These are phyloP conservation scores for Paraphoma chrysanthemicola DNA, from an alignment of 2,329 filamentous ascomycete genomes.

Conservation along the genomic window DNA sequence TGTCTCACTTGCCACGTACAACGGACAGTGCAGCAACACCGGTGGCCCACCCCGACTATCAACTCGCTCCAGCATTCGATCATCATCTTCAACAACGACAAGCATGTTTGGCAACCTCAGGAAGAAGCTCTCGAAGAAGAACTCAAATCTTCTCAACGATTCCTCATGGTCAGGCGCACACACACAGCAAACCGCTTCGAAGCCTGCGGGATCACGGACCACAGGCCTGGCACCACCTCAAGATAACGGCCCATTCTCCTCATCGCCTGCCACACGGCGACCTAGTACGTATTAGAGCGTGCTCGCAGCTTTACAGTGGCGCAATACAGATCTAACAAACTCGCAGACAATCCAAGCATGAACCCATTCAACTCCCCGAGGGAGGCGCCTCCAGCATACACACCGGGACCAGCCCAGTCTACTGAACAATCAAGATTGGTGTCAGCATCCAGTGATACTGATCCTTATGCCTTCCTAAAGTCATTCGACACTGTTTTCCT, in stretches of 20 bases:
- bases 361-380: conserved; percentile 34
- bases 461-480: conserved; percentile 76
- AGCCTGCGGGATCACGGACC: conserved; percentile 14
- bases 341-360: conserved; percentile 33
- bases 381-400: conserved; percentile 54
- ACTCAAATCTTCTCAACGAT: conserved; percentile 12
- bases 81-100: conserved; percentile 4
- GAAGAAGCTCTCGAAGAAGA: conserved; percentile 21
- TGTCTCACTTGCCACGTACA: conserved; percentile 10
- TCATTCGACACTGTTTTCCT: conserved; percentile 88
- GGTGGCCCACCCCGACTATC: conserved; percentile 3
- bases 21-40: conserved; percentile 5
- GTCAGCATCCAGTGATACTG: conserved; percentile 39
- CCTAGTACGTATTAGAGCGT: conserved; percentile 40
- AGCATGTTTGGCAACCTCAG: conserved; percentile 22
- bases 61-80: neutral
- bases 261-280: conserved; percentile 45
- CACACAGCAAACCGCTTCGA: conserved; percentile 7
- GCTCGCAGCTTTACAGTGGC: neutral
- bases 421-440: conserved; percentile 2
- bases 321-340: conserved; percentile 1
- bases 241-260: conserved; percentile 24
- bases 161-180: conserved; percentile 5
- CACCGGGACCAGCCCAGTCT: conserved; percentile 31
- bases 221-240: conserved; percentile 23